Base-by-base conservation (phyloP, 169 alveolate genomes). In the Plasmodium vinckei region DNA sequence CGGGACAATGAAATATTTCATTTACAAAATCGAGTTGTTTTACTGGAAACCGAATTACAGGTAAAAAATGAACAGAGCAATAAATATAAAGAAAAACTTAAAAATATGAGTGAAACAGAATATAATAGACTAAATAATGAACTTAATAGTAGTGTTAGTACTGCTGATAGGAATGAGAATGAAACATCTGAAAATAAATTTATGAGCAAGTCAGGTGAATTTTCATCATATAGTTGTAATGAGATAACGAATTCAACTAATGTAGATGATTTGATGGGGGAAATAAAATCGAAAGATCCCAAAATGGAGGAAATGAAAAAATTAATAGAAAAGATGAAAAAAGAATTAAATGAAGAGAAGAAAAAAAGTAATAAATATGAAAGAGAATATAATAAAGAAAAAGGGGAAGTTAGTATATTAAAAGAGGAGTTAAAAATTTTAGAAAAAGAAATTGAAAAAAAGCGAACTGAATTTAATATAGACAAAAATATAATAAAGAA, bases 11-110 rank as follows among this genome's bases (percentile, higher is more conserved):
- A 79, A 67, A 79, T 79, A 53, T 79, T 39, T 25, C 89, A 79
- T 67, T 23, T 79, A 17, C 65, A 79, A 17, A 79, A 79, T 19
- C 67, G 82, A n/a, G 89, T 79, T 27, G 23, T 65, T 12, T 5
- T 79, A 15, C 33, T 79, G 47, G 89, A 79, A 70, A 79, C 89
- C 27, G 84, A 79, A 12, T 27, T 79, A n/a, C 84, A 79, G 47
- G 49, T 65, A 19, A 79, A 79, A 61, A 79, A 79, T 49, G 89
- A 79, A 5, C 71, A 23, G 39, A 82, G 68, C 46, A 79, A 64
- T 15, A 65, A 65, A 21, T 64, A 21, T 17, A 51, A 69, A 51
- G 87, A 60, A 39, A 73, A 61, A 19, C 56, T 73, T 21, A 25
- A 59, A 12, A 39, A 1, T 44, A 39, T 71, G 51, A 49, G 49